Conservation (phyloP, 768 basidiomycete species). For the Amanita brunnescens region DNA sequence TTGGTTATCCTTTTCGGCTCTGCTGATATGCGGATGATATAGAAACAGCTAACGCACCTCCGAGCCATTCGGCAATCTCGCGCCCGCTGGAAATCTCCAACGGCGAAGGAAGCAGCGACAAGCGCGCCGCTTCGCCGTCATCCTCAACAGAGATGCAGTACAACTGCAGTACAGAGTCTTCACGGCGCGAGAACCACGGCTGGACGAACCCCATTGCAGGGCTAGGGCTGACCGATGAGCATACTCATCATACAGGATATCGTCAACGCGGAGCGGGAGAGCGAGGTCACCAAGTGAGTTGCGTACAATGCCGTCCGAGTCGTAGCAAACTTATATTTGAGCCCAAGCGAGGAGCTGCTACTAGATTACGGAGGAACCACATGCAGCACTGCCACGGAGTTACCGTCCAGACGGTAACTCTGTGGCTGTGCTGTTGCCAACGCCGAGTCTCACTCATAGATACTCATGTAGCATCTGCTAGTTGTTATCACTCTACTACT, state of each 20-base stretch:
- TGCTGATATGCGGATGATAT: background rate
- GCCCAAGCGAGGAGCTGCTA: no score
- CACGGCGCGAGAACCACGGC: constrained; percentile 34
- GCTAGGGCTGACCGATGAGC: constrained; percentile 84
- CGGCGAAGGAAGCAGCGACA: constrained; percentile 22
- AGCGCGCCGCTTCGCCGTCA: background rate
- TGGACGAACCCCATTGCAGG: constrained; percentile 77
- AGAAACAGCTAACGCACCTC: constrained; percentile 86
- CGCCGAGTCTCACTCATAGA: no score
- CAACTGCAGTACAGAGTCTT: background rate
- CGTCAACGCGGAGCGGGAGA: constrained; percentile 58
- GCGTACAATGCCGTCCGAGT: no score
- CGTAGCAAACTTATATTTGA: no score
- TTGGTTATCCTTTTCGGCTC: background rate
- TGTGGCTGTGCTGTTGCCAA: no score
- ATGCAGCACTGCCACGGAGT: no score
- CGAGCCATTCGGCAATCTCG: constrained; percentile 76
- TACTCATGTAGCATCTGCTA: no score
- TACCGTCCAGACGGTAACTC: no score
- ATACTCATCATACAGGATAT: constrained; percentile 74
- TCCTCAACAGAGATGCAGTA: background rate
- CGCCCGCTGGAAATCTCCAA: constrained; percentile 62
- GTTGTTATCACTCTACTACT: no score
- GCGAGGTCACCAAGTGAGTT: no score
- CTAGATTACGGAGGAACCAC: no score